Base-by-base conservation (phyloP, 2,329 filamentous ascomycete species). In the Colletotrichum horii region DNA sequence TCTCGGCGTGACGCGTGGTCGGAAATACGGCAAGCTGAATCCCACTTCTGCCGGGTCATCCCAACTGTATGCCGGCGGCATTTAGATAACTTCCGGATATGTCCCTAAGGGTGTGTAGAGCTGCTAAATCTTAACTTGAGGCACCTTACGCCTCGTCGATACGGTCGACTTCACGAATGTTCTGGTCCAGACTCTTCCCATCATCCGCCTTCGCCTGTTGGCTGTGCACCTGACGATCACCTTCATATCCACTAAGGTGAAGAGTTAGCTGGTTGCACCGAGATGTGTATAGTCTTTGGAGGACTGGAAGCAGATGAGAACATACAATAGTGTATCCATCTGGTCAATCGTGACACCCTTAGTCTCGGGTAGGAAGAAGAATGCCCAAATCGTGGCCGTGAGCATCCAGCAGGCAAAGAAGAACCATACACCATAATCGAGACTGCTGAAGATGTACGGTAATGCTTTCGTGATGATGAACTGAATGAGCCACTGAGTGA, bases 391-490 rank as follows among this genome's bases (percentile, higher is more conserved):
- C 12, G 85, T 83, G 8, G 88, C 87, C 14, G 85, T 79, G 8
- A 91, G 81, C 83, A 90, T 89, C 79, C 88, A 85, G 4, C 84
- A 84, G 1, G 88, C 89, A 77, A 91, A 91, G 83, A 91, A 90
- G 81, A 90, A 90, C 84, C 89, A 91, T 3, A 88, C 88, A 7
- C 89, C 90, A 78, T 87, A 91, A 26, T 83, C 82, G 12, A 88
- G 81, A 1, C 83, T 83, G 56, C 80, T 83, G 76, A 88, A 85
- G 60, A 88, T 88, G 74, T 87, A 88, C 0, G 86, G 86, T 3
- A 87, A 79, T 0, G 86, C 82, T 72, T 87, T 87, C 12, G 85
- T 86, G 70, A 88, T 85, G 73, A 82, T 81, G 67, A 88, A 87
- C 56, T 87, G 85, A 6, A 82, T 83, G n/a, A 84, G 79, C 81